Base-by-base conservation (phyloP, 139 green algal genomes). In the Mychonastes homosphaera region DNA sequence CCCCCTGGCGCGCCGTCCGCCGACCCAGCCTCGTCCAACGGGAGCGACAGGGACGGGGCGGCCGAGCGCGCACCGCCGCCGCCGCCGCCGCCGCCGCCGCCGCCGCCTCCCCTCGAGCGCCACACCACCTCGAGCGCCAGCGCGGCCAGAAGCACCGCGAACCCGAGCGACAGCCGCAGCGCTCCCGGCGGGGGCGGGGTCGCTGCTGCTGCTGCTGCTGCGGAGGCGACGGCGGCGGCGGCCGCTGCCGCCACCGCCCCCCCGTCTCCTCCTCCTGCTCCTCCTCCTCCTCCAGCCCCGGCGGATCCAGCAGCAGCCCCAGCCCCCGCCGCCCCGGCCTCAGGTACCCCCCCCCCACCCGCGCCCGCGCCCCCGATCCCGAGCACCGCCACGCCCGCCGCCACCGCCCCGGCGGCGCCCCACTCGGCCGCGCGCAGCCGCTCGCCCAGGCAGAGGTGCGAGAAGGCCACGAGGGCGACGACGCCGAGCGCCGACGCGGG, bases 401-500 rank as follows among this genome's bases (percentile, higher is more conserved):
- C 62, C 1, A 79, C 75, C 0, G 87, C 29, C 3, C 43, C 64
- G 10, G 84, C 81, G 3, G 78, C 82, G 1, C 28, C 28, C 86
- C 86, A 93, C 44, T 91, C 79, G 15, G 50, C 28, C 3, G 33
- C 23, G 18, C 54, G 46, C 63, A 90, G 57, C 9, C 69, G 64
- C 66, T 90, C 83, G 54, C 80, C 70, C 26, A 19, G 3, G 29
- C 45, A 61, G 10, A 95, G 80, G 71, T 95, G 87, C 18, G 73
- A 86, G 62, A 94, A 95, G 2, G 90, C 57, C 1, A 86, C 75
- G 36, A 95, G 71, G 0, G 87, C 53, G 8, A 87, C 87, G 33
- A 95, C 70, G 1, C 87, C 87, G 26, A 89, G 47, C 2, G 79
- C 82, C 16, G 79, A 85, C 18, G 95, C 82, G 2, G 87, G 87